Conservation (phyloP, 106 monocot species). For the Dendrobium nobile region DNA sequence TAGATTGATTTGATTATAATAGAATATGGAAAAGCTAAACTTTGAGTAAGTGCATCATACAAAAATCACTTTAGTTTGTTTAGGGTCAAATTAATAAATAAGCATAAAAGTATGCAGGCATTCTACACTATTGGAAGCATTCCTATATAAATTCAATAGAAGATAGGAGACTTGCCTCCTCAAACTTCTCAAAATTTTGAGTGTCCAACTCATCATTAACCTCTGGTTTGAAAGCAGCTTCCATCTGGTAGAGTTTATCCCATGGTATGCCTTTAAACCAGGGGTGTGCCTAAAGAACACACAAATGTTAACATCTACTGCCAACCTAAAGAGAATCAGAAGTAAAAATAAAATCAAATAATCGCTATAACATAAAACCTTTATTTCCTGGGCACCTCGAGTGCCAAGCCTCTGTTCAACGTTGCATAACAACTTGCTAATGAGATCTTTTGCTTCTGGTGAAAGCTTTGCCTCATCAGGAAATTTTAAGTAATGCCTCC, state of each 20-base stretch:
- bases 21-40: background rate
- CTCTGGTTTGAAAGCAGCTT: slow-evolving; percentile 93
- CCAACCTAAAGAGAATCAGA: background rate
- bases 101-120: background rate
- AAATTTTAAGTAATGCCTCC: slow-evolving; percentile 93
- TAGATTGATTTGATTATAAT: background rate
- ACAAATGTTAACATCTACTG: slow-evolving; percentile 2
- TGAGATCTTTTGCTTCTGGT: slow-evolving; percentile 92
- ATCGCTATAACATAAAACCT: slow-evolving; percentile 31
- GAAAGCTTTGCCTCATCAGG: slow-evolving; percentile 97
- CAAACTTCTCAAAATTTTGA: slow-evolving; percentile 98
- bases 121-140: background rate
- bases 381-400: slow-evolving; percentile 91
- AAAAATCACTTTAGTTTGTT: background rate
- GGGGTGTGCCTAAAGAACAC: slow-evolving; percentile 57
- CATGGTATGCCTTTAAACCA: slow-evolving; percentile 84
- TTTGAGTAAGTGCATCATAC: background rate
- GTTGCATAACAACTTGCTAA: slow-evolving; percentile 82
- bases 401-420: slow-evolving; percentile 95
- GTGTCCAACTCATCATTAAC: slow-evolving; percentile 88
- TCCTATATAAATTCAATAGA: background rate
- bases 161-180: slow-evolving; percentile 50
- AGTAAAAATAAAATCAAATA: background rate
- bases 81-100: background rate
- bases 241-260: slow-evolving; percentile 85